Conservation (phyloP, 2,329 filamentous ascomycete species). For the Ophiostoma pallidulum region DNA sequence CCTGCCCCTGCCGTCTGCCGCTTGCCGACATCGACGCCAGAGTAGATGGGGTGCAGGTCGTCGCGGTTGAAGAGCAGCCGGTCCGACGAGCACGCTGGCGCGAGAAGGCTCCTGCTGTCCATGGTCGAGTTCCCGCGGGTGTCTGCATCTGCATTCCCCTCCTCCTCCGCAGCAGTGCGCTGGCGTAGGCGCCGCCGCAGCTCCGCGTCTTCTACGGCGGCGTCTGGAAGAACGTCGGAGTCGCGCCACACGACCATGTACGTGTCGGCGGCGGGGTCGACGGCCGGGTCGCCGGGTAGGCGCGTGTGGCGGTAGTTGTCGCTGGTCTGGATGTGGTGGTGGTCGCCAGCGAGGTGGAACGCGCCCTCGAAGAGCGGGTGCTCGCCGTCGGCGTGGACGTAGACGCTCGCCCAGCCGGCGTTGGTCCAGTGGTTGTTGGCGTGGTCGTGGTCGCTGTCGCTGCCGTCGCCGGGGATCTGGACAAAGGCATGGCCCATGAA, state of each 20-base stretch:
- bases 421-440: slow-evolving; percentile 58
- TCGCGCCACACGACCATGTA: slow-evolving; percentile 89
- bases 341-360: slow-evolving; percentile 70
- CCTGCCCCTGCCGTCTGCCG: slow-evolving; percentile 31
- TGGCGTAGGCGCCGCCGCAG: slow-evolving; percentile 43
- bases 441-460: slow-evolving; percentile 42
- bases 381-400: slow-evolving; percentile 65
- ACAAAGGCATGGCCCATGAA: slow-evolving; percentile 75
- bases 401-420: slow-evolving; percentile 79
- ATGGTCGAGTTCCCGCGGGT: too few relatives aligned
- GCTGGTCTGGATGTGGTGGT: slow-evolving; percentile 77
- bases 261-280: slow-evolving; percentile 50
- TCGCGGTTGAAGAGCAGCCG: slow-evolving; percentile 69
- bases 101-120: neutral
- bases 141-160: slow-evolving; percentile 25
- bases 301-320: slow-evolving; percentile 65
- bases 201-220: slow-evolving; percentile 41
- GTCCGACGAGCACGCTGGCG: slow-evolving; percentile 60
- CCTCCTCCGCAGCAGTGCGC: slow-evolving; percentile 23
- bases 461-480: slow-evolving; percentile 42
- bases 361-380: slow-evolving; percentile 81
- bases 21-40: slow-evolving; percentile 39
- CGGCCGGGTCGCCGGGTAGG: slow-evolving; percentile 59
- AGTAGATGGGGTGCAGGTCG: slow-evolving; percentile 59
- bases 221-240: slow-evolving; percentile 58